Conservation (phyloP, 805 yeast species). For the Maudiozyma pseudohumilis region DNA sequence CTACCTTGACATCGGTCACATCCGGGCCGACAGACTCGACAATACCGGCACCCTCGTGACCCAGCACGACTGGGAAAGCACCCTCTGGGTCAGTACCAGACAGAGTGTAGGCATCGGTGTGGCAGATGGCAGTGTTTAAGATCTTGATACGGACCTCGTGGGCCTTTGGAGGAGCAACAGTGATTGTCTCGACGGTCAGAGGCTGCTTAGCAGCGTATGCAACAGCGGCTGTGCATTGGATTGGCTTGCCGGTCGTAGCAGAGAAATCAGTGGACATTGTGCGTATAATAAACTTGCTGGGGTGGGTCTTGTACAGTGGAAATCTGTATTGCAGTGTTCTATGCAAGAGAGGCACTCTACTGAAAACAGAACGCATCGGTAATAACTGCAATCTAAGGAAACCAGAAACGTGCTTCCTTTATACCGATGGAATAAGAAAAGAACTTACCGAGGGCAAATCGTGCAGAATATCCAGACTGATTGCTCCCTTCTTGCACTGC, state of each 20-base stretch:
- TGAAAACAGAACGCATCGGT: too few species aligned
- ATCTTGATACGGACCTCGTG: slow-evolving; percentile 94
- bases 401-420: too few species aligned
- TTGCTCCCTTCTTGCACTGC: too few species aligned
- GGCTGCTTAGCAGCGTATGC: slow-evolving; percentile 94
- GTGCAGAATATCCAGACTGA: too few species aligned
- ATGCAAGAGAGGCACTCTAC: too few species aligned
- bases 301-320: too few species aligned
- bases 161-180: slow-evolving; percentile 89
- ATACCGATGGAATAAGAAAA: too few species aligned
- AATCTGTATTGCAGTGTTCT: too few species aligned
- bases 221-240: slow-evolving; percentile 89
- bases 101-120: slow-evolving; percentile 94
- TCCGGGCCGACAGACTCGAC: slow-evolving; percentile 94
- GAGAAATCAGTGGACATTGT: slow-evolving; percentile 2
- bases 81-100: slow-evolving; percentile 97
- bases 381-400: too few species aligned
- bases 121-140: slow-evolving; percentile 88
- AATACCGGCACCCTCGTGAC: slow-evolving; percentile 98
- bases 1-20: slow-evolving; percentile 79
- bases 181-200: slow-evolving; percentile 72
- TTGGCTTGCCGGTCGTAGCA: slow-evolving; percentile 35
- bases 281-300: too few species aligned
- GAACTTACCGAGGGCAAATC: too few species aligned
- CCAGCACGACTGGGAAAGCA: slow-evolving; percentile 82